A percentile compares a stretch with the other conserved stretches of the same genome.
These are phyloP conservation scores for Candida frijolesensis DNA, from an alignment of 1,139 yeast species.

Conservation along the genomic window DNA sequence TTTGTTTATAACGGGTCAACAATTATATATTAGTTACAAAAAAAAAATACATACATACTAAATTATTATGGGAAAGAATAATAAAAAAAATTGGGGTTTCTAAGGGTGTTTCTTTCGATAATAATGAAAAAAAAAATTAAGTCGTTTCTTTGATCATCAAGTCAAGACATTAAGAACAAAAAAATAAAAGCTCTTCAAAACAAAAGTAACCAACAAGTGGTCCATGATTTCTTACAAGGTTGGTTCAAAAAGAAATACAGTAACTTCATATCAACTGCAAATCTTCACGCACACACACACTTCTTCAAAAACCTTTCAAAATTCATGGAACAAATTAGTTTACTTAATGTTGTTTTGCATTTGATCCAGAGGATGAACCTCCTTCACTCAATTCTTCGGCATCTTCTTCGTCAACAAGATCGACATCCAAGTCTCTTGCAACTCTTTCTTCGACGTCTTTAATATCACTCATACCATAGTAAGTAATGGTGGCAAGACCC, in stretches of 20 bases:
- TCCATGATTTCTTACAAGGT: background rate
- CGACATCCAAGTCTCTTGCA: constrained; percentile 59
- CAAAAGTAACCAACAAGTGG: background rate
- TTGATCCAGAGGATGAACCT: constrained; percentile 12
- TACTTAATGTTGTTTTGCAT: constrained; percentile 8
- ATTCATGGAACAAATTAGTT: constrained; percentile 1
- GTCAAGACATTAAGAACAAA: constrained; percentile 13
- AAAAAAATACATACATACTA: background rate
- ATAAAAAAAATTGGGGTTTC: constrained; percentile 8
- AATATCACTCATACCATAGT: constrained; percentile 69
- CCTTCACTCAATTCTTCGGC: constrained; percentile 18
- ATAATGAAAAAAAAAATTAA: constrained; percentile 6
- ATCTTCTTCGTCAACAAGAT: constrained; percentile 45
- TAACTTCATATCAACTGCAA: background rate
- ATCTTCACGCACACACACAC: constrained; percentile 13
- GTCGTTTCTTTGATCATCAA: constrained; percentile 9
- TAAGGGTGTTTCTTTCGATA: constrained; percentile 15
- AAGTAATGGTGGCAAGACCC: constrained; percentile 57
- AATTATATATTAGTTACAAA: constrained; percentile 5
- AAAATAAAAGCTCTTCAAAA: background rate
- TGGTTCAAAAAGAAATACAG: constrained; percentile 8
- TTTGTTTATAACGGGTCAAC: constrained; percentile 5
- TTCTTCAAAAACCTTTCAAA: constrained; percentile 12
- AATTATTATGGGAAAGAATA: background rate
- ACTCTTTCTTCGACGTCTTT: constrained; percentile 60